phyloP scores from a whole-genome alignment of 805 yeast species.

The Saccharomycopsis synnaedendra region DNA sequence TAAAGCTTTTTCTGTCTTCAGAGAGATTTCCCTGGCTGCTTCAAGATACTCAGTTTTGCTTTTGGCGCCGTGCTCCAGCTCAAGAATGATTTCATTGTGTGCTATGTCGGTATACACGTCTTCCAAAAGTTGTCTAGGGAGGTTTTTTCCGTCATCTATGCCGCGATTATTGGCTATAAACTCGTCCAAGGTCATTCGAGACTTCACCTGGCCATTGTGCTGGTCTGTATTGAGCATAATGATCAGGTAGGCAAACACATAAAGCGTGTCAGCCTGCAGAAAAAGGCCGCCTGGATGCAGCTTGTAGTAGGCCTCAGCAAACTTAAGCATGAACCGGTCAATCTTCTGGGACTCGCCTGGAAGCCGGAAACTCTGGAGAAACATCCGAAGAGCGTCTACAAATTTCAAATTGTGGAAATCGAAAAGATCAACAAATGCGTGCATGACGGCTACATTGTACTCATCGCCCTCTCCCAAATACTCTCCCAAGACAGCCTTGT shows the following conservation, averaged over 20 bases:
- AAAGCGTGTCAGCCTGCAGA: conserved; percentile 89
- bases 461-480: conserved; percentile 84
- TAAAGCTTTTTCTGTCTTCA: conserved; percentile 78
- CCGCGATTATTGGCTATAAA: conserved; percentile 83
- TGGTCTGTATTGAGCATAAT: conserved; percentile 91
- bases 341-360: conserved; percentile 99
- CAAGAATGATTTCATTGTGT: conserved; percentile 75
- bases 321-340: conserved; percentile 92
- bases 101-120: conserved; percentile 70
- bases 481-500: conserved; percentile 80
- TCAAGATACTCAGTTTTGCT: conserved; percentile 79
- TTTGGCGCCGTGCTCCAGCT: conserved; percentile 64
- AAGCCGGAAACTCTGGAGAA: conserved; percentile 78
- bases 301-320: conserved; percentile 83
- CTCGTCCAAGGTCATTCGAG: conserved; percentile 79
- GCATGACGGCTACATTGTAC: conserved; percentile 73
- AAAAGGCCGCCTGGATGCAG: conserved; percentile 76
- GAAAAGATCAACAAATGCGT: conserved; percentile 82
- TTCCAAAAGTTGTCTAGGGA: conserved; percentile 62
- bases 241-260: conserved; percentile 83
- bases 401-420: conserved; percentile 60
- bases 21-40: conserved; percentile 86
- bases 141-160: conserved; percentile 80
- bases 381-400: conserved; percentile 76
- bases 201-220: conserved; percentile 79